Conservation (phyloP, 345 rosid genomes). For the Populus euphratica region DNA sequence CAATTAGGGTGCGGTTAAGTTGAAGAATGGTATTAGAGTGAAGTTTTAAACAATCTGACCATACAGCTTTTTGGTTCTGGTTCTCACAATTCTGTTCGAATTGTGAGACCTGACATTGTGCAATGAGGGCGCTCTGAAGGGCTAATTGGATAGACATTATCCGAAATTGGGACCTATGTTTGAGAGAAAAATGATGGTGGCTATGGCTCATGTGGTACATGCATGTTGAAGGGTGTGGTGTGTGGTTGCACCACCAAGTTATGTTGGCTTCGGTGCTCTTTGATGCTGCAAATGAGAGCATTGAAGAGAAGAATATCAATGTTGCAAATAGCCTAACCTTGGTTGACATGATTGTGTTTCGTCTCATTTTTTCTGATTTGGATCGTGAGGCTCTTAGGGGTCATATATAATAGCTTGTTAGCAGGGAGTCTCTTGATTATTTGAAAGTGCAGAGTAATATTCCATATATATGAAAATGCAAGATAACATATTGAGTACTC, state of each 20-base stretch:
- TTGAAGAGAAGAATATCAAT: slow-evolving; percentile 24
- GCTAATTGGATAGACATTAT: slow-evolving; percentile 46
- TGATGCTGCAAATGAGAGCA: slow-evolving; percentile 17
- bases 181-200: slow-evolving; percentile 25
- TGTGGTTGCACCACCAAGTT: slow-evolving; percentile 65
- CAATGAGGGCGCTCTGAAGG: slow-evolving; percentile 43
- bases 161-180: slow-evolving; percentile 50
- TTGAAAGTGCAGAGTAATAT: slow-evolving; percentile 17
- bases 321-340: slow-evolving; percentile 19
- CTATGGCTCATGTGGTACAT: slow-evolving; percentile 36
- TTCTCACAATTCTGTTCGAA: slow-evolving; percentile 26
- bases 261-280: slow-evolving; percentile 24
- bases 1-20: slow-evolving; percentile 51
- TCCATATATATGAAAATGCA: slow-evolving; percentile 25
- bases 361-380: slow-evolving; percentile 7
- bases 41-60: slow-evolving; percentile 64
- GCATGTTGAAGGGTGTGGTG: slow-evolving; percentile 80
- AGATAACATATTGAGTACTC: slow-evolving; percentile 11
- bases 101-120: slow-evolving; percentile 24
- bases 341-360: slow-evolving; percentile 13
- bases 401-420: slow-evolving; percentile 6
- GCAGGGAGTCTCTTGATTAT: slow-evolving; percentile 20
- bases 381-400: slow-evolving; percentile 12
- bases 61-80: slow-evolving; percentile 38
- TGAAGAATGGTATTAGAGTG: slow-evolving; percentile 54